Evolutionary conservation across 1,284 basidiomycete genomes (phyloP).

Genomic region (Phlebopus sp.): DNA sequence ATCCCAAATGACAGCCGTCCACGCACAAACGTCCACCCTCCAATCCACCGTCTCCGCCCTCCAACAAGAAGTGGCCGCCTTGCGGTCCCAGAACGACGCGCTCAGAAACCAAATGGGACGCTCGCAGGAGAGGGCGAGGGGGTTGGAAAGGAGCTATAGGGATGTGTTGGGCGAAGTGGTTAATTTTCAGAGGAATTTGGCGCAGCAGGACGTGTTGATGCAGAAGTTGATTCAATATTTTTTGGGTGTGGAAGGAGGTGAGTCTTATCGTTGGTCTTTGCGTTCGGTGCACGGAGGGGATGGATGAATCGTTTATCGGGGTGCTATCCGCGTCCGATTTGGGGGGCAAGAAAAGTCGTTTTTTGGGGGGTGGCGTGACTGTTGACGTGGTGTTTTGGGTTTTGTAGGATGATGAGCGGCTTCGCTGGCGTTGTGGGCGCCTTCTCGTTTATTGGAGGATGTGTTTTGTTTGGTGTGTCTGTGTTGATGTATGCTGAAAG

Average conservation of each 20-base stretch:
- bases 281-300: too few relatives aligned
- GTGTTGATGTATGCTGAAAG: too few relatives aligned
- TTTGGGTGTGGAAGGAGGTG: slow-evolving; percentile 66
- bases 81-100: slow-evolving; percentile 29
- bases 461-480: too few relatives aligned
- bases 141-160: slow-evolving; percentile 74
- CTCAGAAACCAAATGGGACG: slow-evolving; percentile 58
- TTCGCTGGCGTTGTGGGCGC: too few relatives aligned
- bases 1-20: slow-evolving; percentile 28
- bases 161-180: slow-evolving; percentile 80
- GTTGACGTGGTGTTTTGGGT: too few relatives aligned
- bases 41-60: slow-evolving; percentile 27
- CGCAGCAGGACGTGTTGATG: slow-evolving; percentile 83
- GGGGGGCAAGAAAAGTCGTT: too few relatives aligned
- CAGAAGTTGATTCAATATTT: slow-evolving; percentile 82
- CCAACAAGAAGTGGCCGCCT: slow-evolving; percentile 24
- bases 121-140: slow-evolving; percentile 51
- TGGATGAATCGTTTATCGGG: too few relatives aligned
- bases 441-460: too few relatives aligned
- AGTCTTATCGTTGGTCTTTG: slow-evolving; percentile 25
- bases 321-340: too few relatives aligned
- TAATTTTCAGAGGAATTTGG: slow-evolving; percentile 80
- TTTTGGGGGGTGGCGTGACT: too few relatives aligned
- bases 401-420: too few relatives aligned
- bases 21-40: slow-evolving; percentile 25